Evolutionary conservation across 352 stramenopile species (phyloP).

Genomic region (Globisporangium echinulatum): DNA sequence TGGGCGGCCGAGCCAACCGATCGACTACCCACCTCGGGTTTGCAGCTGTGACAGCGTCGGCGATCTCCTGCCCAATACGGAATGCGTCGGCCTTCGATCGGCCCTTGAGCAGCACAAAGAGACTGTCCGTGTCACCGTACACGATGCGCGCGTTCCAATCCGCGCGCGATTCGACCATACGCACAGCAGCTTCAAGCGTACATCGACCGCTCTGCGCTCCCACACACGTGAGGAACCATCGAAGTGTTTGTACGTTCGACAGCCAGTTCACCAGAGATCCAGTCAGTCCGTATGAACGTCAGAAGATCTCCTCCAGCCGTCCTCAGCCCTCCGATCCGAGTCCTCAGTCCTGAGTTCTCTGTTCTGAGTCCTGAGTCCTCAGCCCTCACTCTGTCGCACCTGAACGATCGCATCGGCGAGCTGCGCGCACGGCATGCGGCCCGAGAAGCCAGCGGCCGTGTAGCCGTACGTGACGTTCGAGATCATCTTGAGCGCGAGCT

Average conservation of each 20-base stretch:
- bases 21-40: slow-evolving; percentile 68
- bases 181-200: slow-evolving; percentile 93
- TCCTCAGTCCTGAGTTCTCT: no score
- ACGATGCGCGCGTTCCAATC: slow-evolving; percentile 90
- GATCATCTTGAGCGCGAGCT: slow-evolving; percentile 98
- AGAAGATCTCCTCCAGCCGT: no score
- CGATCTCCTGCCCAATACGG: slow-evolving; percentile 89
- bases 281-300: neutral
- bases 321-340: no score
- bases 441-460: slow-evolving; percentile 97
- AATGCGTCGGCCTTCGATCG: slow-evolving; percentile 92
- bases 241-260: neutral
- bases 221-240: no score
- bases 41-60: slow-evolving; percentile 67
- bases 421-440: slow-evolving; percentile 93
- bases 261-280: neutral
- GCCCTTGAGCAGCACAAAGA: slow-evolving; percentile 97
- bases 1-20: no score
- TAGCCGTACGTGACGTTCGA: slow-evolving; percentile 99
- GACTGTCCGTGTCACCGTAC: slow-evolving; percentile 98
- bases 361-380: no score
- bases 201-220: slow-evolving; percentile 57
- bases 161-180: slow-evolving; percentile 80
- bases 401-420: slow-evolving; percentile 98
- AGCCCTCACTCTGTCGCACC: slow-evolving; percentile 21